Conservation (phyloP, 768 basidiomycete species). For the Botryobasidium botryosum region DNA sequence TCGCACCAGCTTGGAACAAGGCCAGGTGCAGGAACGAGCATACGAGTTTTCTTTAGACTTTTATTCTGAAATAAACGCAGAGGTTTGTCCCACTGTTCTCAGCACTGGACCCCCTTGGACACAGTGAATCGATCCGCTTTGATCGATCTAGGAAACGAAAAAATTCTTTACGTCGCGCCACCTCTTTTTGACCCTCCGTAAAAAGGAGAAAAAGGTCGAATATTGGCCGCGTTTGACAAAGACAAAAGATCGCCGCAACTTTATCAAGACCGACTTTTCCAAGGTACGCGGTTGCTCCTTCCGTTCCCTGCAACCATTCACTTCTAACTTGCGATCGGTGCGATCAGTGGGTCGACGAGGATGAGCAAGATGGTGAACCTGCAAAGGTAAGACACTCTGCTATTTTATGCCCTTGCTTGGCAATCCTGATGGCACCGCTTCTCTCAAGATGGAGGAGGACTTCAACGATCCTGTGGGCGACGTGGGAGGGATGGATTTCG, state of each 20-base stretch:
- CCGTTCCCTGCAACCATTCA: background rate
- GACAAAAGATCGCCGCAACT: constrained; percentile 62
- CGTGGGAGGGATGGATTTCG: constrained; percentile 38
- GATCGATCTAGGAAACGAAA: constrained; percentile 32
- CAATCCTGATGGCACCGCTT: background rate
- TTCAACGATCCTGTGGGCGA: constrained; percentile 20
- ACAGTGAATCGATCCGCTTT: constrained; percentile 7
- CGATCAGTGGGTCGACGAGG: constrained; percentile 76
- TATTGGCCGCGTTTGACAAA: constrained; percentile 92
- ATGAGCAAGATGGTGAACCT: constrained; percentile 66
- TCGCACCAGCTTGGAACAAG: too few species aligned
- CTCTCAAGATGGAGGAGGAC: constrained; percentile 29
- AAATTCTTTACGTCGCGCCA: constrained; percentile 50
- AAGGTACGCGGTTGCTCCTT: constrained; percentile 25
- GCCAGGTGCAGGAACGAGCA: too few species aligned
- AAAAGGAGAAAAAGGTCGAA: constrained; percentile 57
- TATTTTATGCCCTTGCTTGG: background rate
- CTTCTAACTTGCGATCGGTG: constrained; percentile 6
- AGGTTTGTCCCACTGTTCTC: too few species aligned
- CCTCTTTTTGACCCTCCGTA: constrained; percentile 52
- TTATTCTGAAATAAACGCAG: too few species aligned
- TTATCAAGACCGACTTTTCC: constrained; percentile 85
- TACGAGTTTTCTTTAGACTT: too few species aligned
- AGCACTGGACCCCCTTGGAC: too few species aligned
- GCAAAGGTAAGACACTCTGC: constrained; percentile 4